Percentiles rank a stretch among this genome's conserved stretches.
phyloP scores from a whole-genome alignment of 441 rosid species.

The Euphorbia celastroides region DNA sequence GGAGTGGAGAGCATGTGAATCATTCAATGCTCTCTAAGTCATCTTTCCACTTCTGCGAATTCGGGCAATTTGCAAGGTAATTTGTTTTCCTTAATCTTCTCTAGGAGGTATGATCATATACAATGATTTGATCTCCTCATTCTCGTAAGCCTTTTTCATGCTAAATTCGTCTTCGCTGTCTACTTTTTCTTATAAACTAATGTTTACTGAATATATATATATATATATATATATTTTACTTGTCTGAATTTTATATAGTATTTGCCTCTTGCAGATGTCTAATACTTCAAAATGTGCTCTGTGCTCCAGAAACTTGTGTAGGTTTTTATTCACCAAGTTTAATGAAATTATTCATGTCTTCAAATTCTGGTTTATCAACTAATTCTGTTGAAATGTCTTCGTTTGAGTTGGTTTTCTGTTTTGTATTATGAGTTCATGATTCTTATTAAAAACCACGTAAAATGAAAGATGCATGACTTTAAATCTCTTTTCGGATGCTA shows the following conservation, averaged over 20 bases:
- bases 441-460: conserved; percentile 2
- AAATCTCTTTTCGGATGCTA: background rate
- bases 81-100: conserved; percentile 5
- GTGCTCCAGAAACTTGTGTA: conserved; percentile 70
- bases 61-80: conserved; percentile 63
- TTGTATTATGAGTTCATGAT: conserved; percentile 2
- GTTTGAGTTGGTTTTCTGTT: conserved; percentile 5
- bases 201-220: background rate
- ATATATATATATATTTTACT: background rate
- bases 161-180: background rate
- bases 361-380: background rate
- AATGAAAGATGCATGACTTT: background rate
- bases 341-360: conserved; percentile 6
- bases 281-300: conserved; percentile 77
- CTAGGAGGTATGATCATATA: background rate
- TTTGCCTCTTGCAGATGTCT: conserved; percentile 50
- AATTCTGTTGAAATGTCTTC: background rate
- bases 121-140: background rate
- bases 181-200: conserved; percentile 6
- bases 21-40: conserved; percentile 39
- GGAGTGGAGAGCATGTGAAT: conserved; percentile 35
- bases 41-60: conserved; percentile 56
- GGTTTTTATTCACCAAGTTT: conserved; percentile 23
- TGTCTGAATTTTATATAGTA: background rate
- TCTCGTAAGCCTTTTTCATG: background rate